Percentiles rank a stretch among this genome's conserved stretches.
Conservation (phyloP, 1,284 basidiomycete species). For the Vanrija pseudolonga region DNA sequence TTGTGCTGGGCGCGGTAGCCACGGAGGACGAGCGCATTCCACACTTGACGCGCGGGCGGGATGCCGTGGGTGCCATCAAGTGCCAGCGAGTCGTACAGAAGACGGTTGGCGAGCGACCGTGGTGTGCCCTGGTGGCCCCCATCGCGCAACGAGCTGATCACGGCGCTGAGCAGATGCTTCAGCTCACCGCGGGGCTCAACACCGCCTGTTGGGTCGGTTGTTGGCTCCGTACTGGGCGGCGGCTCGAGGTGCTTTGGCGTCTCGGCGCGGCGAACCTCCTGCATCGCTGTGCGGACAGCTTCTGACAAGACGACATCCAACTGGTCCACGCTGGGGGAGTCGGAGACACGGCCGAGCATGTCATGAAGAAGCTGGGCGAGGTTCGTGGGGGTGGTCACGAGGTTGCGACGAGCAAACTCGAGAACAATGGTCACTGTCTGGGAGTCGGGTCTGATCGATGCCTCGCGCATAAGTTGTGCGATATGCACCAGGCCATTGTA, state of each 20-base stretch:
- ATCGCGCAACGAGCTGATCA: background rate
- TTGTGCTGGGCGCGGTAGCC: conserved; percentile 31
- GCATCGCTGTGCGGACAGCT: conserved; percentile 13
- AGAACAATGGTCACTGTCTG: conserved; percentile 27
- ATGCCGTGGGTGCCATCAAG: conserved; percentile 9
- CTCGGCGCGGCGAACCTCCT: background rate
- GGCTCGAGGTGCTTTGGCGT: background rate
- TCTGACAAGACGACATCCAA: conserved; percentile 17
- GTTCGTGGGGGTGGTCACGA: conserved; percentile 15
- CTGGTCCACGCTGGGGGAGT: conserved; percentile 22
- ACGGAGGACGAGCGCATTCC: conserved; percentile 30
- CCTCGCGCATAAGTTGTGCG: conserved; percentile 15
- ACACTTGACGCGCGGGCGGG: conserved; percentile 26
- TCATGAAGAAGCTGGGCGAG: conserved; percentile 23
- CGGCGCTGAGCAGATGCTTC: background rate
- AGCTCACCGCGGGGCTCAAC: conserved; percentile 5
- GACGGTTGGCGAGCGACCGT: conserved; percentile 22
- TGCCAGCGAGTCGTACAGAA: conserved; percentile 32
- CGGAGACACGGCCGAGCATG: conserved; percentile 14
- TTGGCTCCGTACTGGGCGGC: background rate
- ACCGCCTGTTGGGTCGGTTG: background rate
- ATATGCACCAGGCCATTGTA: conserved; percentile 13
- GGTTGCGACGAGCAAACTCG: conserved; percentile 19
- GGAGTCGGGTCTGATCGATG: conserved; percentile 24
- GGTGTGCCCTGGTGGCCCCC: conserved; percentile 2